phyloP scores from a whole-genome alignment of 495 filamentous ascomycete species.

The Lentithecium fluviatile region DNA sequence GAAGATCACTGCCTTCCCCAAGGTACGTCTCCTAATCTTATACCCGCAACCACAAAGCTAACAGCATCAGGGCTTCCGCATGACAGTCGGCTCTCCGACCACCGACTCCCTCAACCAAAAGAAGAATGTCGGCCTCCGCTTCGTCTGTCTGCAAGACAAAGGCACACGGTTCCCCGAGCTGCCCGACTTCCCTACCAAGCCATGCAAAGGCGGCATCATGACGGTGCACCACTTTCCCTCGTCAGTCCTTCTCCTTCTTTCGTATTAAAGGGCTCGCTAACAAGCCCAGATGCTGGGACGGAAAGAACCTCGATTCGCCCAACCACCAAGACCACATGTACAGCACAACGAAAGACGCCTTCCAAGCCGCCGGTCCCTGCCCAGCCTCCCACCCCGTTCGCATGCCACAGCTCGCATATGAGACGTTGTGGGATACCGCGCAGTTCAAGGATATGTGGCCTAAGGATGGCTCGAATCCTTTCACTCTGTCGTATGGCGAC shows the following conservation, averaged over 20 bases:
- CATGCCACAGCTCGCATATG: constrained; percentile 12
- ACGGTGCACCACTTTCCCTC: constrained; percentile 54
- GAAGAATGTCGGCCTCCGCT: constrained; percentile 48
- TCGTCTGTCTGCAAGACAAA: constrained; percentile 49
- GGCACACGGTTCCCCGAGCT: constrained; percentile 48
- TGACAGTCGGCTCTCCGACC: constrained; percentile 52
- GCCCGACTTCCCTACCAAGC: constrained; percentile 48
- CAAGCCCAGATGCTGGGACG: constrained; percentile 22
- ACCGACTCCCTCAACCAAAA: constrained; percentile 30
- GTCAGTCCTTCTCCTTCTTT: constrained; percentile 33
- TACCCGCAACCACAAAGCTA: constrained; percentile 1
- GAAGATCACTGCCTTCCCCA: constrained; percentile 50
- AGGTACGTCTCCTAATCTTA: constrained; percentile 16
- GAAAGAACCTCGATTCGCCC: neutral
- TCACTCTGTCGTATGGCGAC: neutral
- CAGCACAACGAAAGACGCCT: constrained; percentile 12
- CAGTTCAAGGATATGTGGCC: constrained; percentile 16
- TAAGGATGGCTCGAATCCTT: constrained; percentile 7
- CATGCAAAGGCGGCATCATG: constrained; percentile 52
- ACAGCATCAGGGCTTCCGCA: constrained; percentile 52
- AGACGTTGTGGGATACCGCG: constrained; percentile 12
- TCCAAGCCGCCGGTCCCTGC: constrained; percentile 7
- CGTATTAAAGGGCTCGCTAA: neutral
- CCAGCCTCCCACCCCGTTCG: constrained; percentile 10
- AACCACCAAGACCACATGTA: constrained; percentile 14